Conservation (phyloP, 345 rosid species). For the Theobroma cacao region DNA sequence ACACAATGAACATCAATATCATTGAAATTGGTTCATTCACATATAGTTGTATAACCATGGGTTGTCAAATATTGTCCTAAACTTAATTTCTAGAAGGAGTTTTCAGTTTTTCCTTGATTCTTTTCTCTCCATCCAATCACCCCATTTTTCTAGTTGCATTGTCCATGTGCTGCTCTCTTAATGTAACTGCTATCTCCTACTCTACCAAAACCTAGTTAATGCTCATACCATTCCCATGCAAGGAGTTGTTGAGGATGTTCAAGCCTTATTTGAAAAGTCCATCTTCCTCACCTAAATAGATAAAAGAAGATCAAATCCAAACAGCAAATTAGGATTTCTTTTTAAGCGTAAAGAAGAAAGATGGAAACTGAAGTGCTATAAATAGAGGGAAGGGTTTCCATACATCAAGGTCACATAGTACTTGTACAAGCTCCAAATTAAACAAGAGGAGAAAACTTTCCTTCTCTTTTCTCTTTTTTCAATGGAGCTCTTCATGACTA, state of each 20-base stretch:
- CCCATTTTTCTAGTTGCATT: not conserved
- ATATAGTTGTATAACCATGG: too few relatives aligned
- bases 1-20: too few relatives aligned
- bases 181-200: not conserved
- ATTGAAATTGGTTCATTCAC: too few relatives aligned
- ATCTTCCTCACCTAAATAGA: not conserved
- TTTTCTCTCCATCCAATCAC: not conserved
- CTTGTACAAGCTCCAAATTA: not conserved
- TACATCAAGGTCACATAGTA: not conserved
- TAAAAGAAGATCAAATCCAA: not conserved
- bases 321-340: too few relatives aligned
- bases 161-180: not conserved
- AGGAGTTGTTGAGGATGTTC: not conserved
- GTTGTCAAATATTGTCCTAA: not conserved
- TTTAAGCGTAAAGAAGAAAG: too few relatives aligned
- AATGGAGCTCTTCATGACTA: slow-evolving; percentile 37
- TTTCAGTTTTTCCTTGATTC: not conserved
- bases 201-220: not conserved
- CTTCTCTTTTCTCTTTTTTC: not conserved
- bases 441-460: not conserved
- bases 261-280: not conserved
- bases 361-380: not conserved
- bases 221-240: not conserved
- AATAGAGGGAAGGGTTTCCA: not conserved
- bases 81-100: not conserved